These are phyloP conservation scores for Sporothrix sp. DNA, from an alignment of 2,329 filamentous ascomycete genomes.

Conservation along the genomic window DNA sequence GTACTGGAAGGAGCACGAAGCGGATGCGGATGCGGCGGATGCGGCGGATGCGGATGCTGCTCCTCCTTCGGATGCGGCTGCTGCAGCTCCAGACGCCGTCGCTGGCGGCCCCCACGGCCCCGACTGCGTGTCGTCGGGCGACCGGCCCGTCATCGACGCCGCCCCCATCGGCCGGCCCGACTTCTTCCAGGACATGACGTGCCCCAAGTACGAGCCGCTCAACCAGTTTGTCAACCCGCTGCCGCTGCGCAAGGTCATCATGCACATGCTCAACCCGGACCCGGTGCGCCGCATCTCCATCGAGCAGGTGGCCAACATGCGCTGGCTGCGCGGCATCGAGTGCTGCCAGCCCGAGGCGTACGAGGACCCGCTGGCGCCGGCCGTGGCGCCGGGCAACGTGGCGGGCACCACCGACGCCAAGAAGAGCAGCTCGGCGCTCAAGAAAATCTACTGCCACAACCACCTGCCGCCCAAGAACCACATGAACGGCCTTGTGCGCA, in stretches of 20 bases:
- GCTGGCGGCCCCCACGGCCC: not conserved
- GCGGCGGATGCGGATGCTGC: not conserved
- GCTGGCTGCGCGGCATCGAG: slow-evolving; percentile 66
- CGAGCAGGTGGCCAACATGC: slow-evolving; percentile 55
- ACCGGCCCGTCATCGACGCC: slow-evolving; percentile 35
- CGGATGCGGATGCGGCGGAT: slow-evolving; percentile 23
- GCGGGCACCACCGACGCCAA: slow-evolving; percentile 51
- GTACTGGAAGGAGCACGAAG: slow-evolving; percentile 55
- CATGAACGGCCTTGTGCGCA: slow-evolving; percentile 9
- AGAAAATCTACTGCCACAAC: slow-evolving; percentile 50
- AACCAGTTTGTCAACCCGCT: slow-evolving; percentile 58
- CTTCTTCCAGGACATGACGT: slow-evolving; percentile 39
- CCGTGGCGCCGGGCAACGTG: not conserved
- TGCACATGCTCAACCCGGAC: slow-evolving; percentile 76
- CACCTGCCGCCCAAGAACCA: slow-evolving; percentile 42
- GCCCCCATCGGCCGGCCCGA: slow-evolving; percentile 25
- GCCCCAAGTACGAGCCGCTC: slow-evolving; percentile 50
- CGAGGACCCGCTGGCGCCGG: slow-evolving; percentile 41
- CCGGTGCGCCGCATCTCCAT: slow-evolving; percentile 62
- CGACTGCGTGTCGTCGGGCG: too few relatives aligned
- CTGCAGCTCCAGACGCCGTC: slow-evolving; percentile 18
- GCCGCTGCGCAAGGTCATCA: slow-evolving; percentile 58
- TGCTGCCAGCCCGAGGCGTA: slow-evolving; percentile 68
- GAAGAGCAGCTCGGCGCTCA: slow-evolving; percentile 32
- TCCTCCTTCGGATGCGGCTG: slow-evolving; percentile 3